Percentiles rank a stretch among this genome's conserved stretches.
These are phyloP conservation scores for Neospora caninum DNA, from an alignment of 169 alveolate species.

Conservation along the genomic window DNA sequence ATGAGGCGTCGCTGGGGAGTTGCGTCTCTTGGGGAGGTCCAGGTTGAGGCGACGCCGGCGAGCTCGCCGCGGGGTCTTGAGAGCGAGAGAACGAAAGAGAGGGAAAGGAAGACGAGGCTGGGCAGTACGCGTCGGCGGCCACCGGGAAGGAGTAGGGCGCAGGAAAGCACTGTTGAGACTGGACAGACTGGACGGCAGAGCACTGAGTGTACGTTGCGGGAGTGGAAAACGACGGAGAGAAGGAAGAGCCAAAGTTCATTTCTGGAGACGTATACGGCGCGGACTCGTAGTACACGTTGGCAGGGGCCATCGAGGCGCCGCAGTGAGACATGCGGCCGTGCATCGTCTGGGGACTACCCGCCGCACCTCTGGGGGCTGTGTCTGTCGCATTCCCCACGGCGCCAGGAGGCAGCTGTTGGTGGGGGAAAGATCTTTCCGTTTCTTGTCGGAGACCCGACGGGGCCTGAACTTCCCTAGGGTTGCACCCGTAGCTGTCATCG, in stretches of 20 bases:
- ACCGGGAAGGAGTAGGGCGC: no score
- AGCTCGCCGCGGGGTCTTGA: not conserved
- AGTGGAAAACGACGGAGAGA: not conserved
- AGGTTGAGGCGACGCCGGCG: not conserved
- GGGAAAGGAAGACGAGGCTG: no score
- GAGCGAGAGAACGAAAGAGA: not conserved
- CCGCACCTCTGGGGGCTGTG: no score
- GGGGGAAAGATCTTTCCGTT: not conserved
- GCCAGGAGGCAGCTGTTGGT: not conserved
- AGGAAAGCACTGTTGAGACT: no score
- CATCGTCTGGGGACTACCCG: not conserved
- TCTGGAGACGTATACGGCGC: not conserved
- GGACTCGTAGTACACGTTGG: not conserved
- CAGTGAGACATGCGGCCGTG: not conserved
- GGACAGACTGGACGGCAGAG: no score
- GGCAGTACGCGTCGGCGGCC: no score
- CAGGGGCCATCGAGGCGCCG: not conserved
- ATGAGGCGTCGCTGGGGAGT: not conserved
- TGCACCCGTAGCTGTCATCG: not conserved
- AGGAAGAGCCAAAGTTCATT: not conserved
- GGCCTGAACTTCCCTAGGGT: not conserved
- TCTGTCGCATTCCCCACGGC: no score
- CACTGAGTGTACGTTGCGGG: no score
- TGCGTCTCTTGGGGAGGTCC: not conserved
- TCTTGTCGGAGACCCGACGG: not conserved